These are phyloP conservation scores for Ajuga reptans DNA, from an alignment of 305 asterid species.

Conservation along the genomic window DNA sequence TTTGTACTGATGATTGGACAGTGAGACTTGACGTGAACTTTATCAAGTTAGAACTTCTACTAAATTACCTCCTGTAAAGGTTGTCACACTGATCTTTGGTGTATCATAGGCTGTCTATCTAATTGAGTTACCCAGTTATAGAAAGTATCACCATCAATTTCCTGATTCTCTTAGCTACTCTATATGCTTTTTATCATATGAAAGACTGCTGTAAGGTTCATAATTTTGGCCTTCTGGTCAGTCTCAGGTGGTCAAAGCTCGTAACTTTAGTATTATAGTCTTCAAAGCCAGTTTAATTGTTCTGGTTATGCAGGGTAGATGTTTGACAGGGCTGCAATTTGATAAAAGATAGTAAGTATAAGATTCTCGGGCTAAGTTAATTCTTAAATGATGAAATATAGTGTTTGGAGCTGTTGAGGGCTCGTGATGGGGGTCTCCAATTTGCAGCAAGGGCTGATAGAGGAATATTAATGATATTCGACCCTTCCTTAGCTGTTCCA, in stretches of 20 bases:
- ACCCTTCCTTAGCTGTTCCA: not conserved
- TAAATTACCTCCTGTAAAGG: not conserved
- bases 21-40: not conserved
- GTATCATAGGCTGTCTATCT: not conserved
- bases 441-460: not conserved
- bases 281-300: not conserved
- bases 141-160: not conserved
- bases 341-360: not conserved
- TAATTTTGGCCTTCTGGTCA: constrained; percentile 6
- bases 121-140: not conserved
- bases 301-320: not conserved
- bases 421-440: not conserved
- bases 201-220: not conserved
- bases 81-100: not conserved
- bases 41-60: not conserved
- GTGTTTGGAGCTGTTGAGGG: not conserved
- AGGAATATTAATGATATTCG: not conserved
- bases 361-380: not conserved
- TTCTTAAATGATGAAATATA: not conserved
- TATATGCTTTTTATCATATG: not conserved
- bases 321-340: not conserved
- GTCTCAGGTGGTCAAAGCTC: constrained; percentile 1
- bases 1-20: not conserved
- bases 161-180: not conserved
- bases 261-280: not conserved